Evolutionary conservation across 768 basidiomycete species (phyloP).

Genomic region (Tylopilus vinaceipallidus): DNA sequence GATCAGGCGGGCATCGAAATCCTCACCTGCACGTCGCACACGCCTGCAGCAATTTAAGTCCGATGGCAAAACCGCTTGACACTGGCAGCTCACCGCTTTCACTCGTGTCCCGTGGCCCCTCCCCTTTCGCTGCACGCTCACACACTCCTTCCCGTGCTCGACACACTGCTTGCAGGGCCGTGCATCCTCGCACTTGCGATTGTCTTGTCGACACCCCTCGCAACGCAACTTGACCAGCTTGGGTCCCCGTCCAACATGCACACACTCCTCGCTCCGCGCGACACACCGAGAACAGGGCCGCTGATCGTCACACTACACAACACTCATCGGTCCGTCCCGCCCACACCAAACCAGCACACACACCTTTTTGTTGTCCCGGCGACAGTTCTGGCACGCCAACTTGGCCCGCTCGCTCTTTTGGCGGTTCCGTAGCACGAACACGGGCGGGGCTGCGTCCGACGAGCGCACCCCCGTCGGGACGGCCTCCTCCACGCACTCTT

Average conservation of each 20-base stretch:
- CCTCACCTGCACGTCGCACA: conserved; percentile 59
- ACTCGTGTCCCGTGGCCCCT: conserved; percentile 60
- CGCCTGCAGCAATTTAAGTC: conserved; percentile 39
- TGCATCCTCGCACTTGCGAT: conserved; percentile 58
- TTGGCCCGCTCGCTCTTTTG: conserved; percentile 51
- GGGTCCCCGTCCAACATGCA: conserved; percentile 54
- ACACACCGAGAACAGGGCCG: conserved; percentile 62
- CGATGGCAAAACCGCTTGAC: conserved; percentile 3
- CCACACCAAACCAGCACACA: background rate
- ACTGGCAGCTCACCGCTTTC: conserved; percentile 47
- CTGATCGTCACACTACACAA: conserved; percentile 55
- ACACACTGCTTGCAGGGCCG: conserved; percentile 55
- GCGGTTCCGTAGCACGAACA: conserved; percentile 27
- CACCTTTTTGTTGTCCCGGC: conserved; percentile 67
- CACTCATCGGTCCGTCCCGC: background rate
- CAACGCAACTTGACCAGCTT: conserved; percentile 61
- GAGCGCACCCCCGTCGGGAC: conserved; percentile 21
- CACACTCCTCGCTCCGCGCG: conserved; percentile 50
- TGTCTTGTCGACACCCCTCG: conserved; percentile 53
- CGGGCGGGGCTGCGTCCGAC: conserved; percentile 23
- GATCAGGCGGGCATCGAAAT: conserved; percentile 3
- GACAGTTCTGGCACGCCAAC: conserved; percentile 57
- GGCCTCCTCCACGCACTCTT: conserved; percentile 49
- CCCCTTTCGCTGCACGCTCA: conserved; percentile 49
- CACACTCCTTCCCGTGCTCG: conserved; percentile 45